Conservation (phyloP, 148 eudicot genomes). For the Chenopodium album region DNA sequence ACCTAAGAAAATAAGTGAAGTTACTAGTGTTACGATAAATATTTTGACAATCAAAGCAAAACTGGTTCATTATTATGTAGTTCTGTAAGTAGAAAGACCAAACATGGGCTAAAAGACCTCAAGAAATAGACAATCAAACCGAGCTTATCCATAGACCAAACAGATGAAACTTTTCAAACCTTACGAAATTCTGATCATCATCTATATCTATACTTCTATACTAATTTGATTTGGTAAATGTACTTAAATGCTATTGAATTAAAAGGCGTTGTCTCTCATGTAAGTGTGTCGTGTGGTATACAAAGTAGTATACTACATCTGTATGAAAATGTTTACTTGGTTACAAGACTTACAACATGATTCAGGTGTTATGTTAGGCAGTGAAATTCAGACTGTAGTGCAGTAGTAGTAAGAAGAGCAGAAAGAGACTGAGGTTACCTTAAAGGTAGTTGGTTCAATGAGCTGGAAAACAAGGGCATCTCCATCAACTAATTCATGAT, state of each 20-base stretch:
- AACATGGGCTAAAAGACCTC: background rate
- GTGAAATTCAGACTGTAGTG: background rate
- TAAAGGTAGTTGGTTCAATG: constrained; percentile 41
- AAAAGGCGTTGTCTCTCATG: too few relatives aligned
- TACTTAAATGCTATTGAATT: too few relatives aligned
- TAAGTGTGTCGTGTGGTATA: too few relatives aligned
- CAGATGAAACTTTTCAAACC: background rate
- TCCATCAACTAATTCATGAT: constrained; percentile 68
- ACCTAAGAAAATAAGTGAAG: constrained; percentile 39
- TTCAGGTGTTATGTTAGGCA: background rate
- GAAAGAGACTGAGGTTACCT: constrained; percentile 37
- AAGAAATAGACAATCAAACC: background rate
- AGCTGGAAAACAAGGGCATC: constrained; percentile 72
- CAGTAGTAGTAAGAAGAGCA: background rate
- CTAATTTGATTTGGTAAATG: too few relatives aligned
- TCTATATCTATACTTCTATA: background rate
- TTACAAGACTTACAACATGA: background rate
- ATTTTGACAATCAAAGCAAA: background rate
- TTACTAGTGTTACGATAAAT: background rate
- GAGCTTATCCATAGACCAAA: background rate
- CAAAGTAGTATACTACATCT: too few relatives aligned
- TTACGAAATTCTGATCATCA: background rate
- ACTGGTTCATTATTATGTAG: background rate
- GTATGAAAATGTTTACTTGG: background rate
- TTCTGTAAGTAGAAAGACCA: background rate